These are phyloP conservation scores for Begonia fuchsioides DNA, from an alignment of 306 rosid species.

Conservation along the genomic window DNA sequence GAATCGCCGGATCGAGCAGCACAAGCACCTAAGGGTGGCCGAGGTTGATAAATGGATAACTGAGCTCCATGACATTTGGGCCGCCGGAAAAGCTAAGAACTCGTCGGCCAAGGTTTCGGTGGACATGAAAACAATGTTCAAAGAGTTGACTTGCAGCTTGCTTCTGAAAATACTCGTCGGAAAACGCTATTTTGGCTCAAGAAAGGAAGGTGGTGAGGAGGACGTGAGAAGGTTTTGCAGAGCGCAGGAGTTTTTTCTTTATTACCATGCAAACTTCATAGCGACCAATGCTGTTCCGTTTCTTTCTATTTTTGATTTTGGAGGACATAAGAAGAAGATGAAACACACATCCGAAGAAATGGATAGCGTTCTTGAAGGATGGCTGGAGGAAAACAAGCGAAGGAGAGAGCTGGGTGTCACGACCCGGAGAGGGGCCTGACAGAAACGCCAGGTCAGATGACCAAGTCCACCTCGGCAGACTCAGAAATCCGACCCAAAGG, in stretches of 20 bases:
- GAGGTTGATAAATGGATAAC: slow-evolving; percentile 16
- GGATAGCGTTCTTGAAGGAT: neutral
- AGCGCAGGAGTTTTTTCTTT: too few species aligned
- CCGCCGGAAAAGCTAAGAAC: slow-evolving; percentile 7
- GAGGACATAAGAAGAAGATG: slow-evolving; percentile 5
- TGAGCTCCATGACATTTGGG: slow-evolving; percentile 19
- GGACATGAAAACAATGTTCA: neutral
- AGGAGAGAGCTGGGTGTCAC: too few species aligned
- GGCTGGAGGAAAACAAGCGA: neutral
- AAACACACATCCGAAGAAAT: neutral
- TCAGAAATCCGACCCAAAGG: too few species aligned
- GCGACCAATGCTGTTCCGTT: neutral
- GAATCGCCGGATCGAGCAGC: slow-evolving; percentile 18
- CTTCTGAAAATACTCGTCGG: neutral
- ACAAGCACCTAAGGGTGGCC: slow-evolving; percentile 11
- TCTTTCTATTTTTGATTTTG: neutral
- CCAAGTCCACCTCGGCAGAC: too few species aligned
- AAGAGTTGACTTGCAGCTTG: neutral
- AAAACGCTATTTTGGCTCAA: neutral
- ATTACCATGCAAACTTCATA: too few species aligned
- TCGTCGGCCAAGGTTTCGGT: slow-evolving; percentile 17
- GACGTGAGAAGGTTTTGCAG: neutral
- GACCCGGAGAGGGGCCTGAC: too few species aligned
- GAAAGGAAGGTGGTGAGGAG: neutral
- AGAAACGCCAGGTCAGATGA: slow-evolving; percentile 3